Conservation (phyloP, 2,329 filamentous ascomycete genomes). For the Arthrinium phaeospermum region DNA sequence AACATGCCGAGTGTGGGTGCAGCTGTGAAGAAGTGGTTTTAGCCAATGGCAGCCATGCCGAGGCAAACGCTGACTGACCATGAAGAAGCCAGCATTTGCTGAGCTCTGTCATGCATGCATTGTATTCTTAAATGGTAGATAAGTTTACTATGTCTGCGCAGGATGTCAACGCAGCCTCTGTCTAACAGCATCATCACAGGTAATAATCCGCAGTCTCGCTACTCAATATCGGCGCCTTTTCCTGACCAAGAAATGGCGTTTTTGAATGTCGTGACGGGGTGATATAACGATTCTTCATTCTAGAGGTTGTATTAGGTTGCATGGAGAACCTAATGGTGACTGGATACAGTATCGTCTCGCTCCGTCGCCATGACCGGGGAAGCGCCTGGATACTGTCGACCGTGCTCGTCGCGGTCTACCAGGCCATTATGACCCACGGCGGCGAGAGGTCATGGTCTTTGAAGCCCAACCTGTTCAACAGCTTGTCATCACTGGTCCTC, state of each 20-base stretch:
- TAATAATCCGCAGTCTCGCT: no score
- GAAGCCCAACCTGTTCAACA: neutral
- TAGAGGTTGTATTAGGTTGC: neutral
- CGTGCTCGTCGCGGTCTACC: neutral
- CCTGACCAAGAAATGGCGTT: neutral
- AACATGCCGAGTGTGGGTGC: neutral
- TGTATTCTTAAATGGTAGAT: neutral
- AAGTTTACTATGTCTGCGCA: no score
- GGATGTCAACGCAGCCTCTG: no score
- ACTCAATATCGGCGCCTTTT: neutral
- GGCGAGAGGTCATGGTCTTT: neutral
- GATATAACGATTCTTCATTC: neutral
- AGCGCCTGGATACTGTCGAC: constrained; percentile 21
- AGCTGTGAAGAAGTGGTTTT: neutral
- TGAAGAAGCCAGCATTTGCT: neutral
- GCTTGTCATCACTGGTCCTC: neutral
- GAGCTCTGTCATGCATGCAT: neutral
- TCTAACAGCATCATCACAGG: no score
- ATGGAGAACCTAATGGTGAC: constrained; percentile 18
- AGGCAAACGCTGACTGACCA: neutral
- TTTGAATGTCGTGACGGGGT: neutral
- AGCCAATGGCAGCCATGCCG: neutral
- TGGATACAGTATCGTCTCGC: constrained; percentile 24
- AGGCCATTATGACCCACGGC: neutral
- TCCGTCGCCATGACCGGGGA: constrained; percentile 29